Base-by-base conservation (phyloP, 2,329 filamentous ascomycete genomes). In the Fusarium cyanostomum region DNA sequence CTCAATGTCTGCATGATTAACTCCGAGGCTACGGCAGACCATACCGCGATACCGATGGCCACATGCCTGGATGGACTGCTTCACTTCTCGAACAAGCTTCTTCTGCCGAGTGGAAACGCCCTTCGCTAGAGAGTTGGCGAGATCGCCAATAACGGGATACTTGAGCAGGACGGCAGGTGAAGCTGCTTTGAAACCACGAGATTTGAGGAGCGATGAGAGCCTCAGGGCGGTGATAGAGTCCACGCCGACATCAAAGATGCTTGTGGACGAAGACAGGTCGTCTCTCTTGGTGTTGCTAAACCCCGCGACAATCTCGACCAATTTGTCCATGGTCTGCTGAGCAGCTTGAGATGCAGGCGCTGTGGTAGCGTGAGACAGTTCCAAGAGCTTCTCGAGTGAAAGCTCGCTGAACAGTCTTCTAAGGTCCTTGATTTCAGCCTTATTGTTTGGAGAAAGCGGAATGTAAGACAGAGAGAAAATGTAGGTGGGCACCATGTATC, bases 401-500 rank as follows among this genome's bases (percentile, higher is more conserved):
- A 94, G 72, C 0, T 79, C 77, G 9, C 84, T 76, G 70, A 94
- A 97, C 1, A 96, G 76, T 1, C 77, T 75, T 55, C 85, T 89
- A 3, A 97, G 77, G 31, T 82, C 80, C 70, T 90, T 94, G 7
- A 83, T 82, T 69, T 97, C 93, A 0, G 90, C 89, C 73, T 97
- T 97, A 76, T 97, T 97, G 74, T 97, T 97, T 7, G 91, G 80
- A 1, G 92, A 96, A 0, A 97, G 80, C 0, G 94, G 94, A 51
- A 97, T 87, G 8, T 79, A 82, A 0, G 87, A 83, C 8, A 97
- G 77, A 4, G 84, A 85, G 21, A 97, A 79, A 56, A 96, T 87
- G 70, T 95, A 92, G 0, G 92, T 94, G 1, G 94, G 94, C 2
- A 97, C 86, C 94, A 97, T 97, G 73, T 97, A 97, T 0, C 84